Base-by-base conservation (phyloP, 2,329 filamentous ascomycete genomes). In the Thelonectria discophora region DNA sequence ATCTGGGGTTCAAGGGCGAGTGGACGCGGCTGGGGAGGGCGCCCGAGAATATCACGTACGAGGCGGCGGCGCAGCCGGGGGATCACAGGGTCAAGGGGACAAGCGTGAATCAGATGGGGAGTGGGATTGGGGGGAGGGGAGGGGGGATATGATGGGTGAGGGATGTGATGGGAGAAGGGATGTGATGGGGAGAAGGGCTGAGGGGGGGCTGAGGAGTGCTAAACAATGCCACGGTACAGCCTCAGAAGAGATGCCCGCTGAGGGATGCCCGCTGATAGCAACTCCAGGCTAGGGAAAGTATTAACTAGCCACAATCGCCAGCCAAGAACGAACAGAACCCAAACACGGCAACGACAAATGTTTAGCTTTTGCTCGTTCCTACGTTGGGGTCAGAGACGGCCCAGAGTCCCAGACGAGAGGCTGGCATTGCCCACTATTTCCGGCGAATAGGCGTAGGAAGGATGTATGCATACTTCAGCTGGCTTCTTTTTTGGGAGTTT, bases 1-100 rank as follows among this genome's bases (percentile, higher is more conserved):
- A 97, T 78, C 66, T 98, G 58, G 95, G 92, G 1, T 98, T 99
- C 81, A 94, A 92, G 79, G 95, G 95, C 21, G 92, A 97, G 78
- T 98, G 93, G 84, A 95, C 95, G 86, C 88, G 89, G 75, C 78
- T 97, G 72, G 95, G 90, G 20, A 73, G 73, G 64, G 79, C 76
- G 74, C 93, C 95, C 1, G 82, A 90, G 7, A 93, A 90, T 69
- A 94, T 98, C 70, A 72, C 97, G 63, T 99, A 98, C 77, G 95
- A 99, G 84, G 91, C 93, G 17, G 94, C 94, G 24, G 90, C 95
- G 37, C 97, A 97, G 76, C 95, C 94, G 12, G 86, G 81, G 48
- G 95, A 99, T 79, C 95, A 99, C 79, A 86, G 85, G 78, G 21
- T 90, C 20, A 88, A 87, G 79, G 86, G 86, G 8, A 82, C 82